Conservation (phyloP, 1,284 basidiomycete genomes). For the Neonothopanus nambi region DNA sequence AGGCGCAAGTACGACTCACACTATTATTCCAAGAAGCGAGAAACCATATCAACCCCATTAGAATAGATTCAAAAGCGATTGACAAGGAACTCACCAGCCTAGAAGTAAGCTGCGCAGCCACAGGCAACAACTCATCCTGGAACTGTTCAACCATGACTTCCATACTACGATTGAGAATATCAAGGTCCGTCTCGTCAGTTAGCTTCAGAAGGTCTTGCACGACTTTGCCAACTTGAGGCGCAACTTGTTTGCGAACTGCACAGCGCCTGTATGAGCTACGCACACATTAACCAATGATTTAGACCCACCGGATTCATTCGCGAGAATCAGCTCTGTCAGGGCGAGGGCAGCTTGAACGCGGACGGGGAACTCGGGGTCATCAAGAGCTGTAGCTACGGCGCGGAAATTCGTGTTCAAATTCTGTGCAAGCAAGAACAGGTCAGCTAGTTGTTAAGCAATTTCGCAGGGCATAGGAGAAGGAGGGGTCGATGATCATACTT, state of each 20-base stretch:
- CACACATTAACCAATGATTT: background rate
- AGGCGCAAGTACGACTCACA: conserved; percentile 83
- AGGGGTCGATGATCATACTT: too few relatives aligned
- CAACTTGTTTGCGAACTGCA: conserved; percentile 70
- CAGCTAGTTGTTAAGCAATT: background rate
- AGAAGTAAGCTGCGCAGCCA: conserved; percentile 80
- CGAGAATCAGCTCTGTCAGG: conserved; percentile 76
- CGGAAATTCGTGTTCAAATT: conserved; percentile 64
- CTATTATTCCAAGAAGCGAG: conserved; percentile 36
- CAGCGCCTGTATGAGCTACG: conserved; percentile 6
- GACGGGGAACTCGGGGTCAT: conserved; percentile 82
- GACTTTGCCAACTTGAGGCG: conserved; percentile 82
- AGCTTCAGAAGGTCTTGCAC: conserved; percentile 88
- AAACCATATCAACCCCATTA: conserved; percentile 1
- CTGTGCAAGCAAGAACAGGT: conserved; percentile 34
- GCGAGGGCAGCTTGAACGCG: conserved; percentile 83
- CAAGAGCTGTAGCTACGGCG: conserved; percentile 59
- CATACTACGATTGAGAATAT: conserved; percentile 81
- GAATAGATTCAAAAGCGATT: conserved; percentile 1
- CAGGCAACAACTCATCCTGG: conserved; percentile 83
- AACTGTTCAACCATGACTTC: conserved; percentile 86
- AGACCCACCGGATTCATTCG: conserved; percentile 58
- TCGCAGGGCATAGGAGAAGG: background rate
- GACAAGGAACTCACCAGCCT: conserved; percentile 59
- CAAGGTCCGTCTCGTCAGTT: conserved; percentile 87